Base-by-base conservation (phyloP, 2,329 filamentous ascomycete species). In the Polychaeton citri region DNA sequence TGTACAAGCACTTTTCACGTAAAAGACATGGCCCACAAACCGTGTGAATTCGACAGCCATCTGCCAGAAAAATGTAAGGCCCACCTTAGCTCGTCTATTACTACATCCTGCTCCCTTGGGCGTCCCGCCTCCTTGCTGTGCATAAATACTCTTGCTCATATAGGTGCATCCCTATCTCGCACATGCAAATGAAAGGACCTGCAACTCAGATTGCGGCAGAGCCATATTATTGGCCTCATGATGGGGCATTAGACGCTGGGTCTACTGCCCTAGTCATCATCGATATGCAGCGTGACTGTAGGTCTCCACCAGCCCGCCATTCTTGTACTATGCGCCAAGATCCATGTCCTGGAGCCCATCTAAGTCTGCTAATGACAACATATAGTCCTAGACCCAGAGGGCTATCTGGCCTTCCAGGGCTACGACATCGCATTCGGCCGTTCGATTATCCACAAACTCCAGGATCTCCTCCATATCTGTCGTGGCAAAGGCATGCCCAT, bases 261-360 rank as follows among this genome's bases (percentile, higher is more conserved):
- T 65, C 58, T 17, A 72, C 69, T 3, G 69, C 69, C 1, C 54
- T 73, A 20, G 50, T 73, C 3, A 59, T 74, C 38, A 66, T 73
- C 45, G 69, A 74, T 52, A 68, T 72, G 59, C 69, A 73, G 49
- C 63, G 64, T 38, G 69, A 72, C 53, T 72, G 43, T 48, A 42
- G 28, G 44, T 37, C 26, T 30, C 20, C 13, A 34, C 24, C 20
- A n/a, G 9, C 33, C 18, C 30, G 20, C 26, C 18, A 16, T 28
- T 34, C n/a, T 20, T 10, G n/a, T n/a, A n/a, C n/a, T n/a, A n/a
- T n/a, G n/a, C n/a, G n/a, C n/a, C n/a, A n/a, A n/a, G n/a, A n/a
- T n/a, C n/a, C n/a, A n/a, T n/a, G n/a, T n/a, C n/a, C n/a, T n/a
- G n/a, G n/a, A n/a, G n/a, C n/a, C n/a, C n/a, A n/a, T n/a, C n/a